Evolutionary conservation across 106 monocot species (phyloP).

Genomic region (Platanthera guangdongensis): DNA sequence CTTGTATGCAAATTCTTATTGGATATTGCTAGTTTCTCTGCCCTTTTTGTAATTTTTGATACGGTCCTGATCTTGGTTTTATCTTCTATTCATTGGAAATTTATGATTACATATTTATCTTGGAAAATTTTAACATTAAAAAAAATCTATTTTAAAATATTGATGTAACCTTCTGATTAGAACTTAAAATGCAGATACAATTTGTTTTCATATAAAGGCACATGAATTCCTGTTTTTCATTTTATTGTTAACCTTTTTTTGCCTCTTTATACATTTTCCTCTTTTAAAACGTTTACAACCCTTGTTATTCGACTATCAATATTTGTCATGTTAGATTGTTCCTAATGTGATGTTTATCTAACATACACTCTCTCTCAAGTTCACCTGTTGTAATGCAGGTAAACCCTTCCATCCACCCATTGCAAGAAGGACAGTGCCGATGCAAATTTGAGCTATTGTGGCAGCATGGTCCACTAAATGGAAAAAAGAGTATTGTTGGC

Average conservation of each 20-base stretch:
- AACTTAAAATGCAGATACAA: background rate
- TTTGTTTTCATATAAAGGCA: background rate
- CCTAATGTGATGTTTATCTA: background rate
- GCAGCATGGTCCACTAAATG: constrained; percentile 26
- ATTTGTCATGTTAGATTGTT: background rate
- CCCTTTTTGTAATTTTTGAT: too few relatives aligned
- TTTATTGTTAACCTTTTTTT: background rate
- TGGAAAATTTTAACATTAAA: too few relatives aligned
- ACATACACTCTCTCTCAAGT: background rate
- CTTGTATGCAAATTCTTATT: too few relatives aligned
- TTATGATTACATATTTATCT: too few relatives aligned
- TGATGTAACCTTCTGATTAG: background rate
- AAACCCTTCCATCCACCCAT: constrained; percentile 4
- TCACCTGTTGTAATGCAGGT: constrained; percentile 8
- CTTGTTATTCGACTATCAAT: background rate
- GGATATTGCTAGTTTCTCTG: too few relatives aligned
- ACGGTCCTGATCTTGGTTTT: too few relatives aligned
- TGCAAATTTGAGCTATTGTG: constrained; percentile 24
- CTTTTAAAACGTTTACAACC: background rate
- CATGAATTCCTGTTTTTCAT: background rate
- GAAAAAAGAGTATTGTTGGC: background rate
- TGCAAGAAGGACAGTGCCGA: constrained; percentile 12
- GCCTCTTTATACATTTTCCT: background rate
- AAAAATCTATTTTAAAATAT: too few relatives aligned
- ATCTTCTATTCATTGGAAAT: too few relatives aligned